Base-by-base conservation (phyloP, 1,139 yeast genomes). In the Pichia sp. region DNA sequence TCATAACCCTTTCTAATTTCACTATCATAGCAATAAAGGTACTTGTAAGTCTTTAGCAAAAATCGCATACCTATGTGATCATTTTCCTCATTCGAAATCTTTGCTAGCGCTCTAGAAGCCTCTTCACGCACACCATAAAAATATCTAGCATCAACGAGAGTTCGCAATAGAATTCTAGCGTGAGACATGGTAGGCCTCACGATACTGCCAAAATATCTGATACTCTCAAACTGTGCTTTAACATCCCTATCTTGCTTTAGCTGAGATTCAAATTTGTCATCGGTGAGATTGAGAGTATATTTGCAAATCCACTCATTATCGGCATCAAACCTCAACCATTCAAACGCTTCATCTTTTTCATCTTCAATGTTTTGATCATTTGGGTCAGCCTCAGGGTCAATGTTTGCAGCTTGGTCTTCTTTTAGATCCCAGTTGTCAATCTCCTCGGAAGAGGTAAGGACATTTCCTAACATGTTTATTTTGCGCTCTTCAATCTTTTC, bases 301-400 rank as follows among this genome's bases (percentile, higher is more conserved):
- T 80, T 81, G 55, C 96, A 90, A 51, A 95, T 87, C 99, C 99
- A 95, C 69, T 95, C 99, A 65, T 87, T 88, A 70, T 95, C 99
- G 0, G 97, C 92, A 71, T 95, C 99, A 8, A 92, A 90, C 62
- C 99, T 77, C 45, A 95, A 78, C 99, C 99, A 95, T 66, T 95
- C 99, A 71, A 90, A 95, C 0, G 97, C 97, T 67, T 93, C 98
- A 43, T 52, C 59, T 34, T 56, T 54, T 10, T 54, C 59, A 6
- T 54, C 57, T 19, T 55, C 58, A 8, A 30, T 30, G 80, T 76
- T 75, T 80, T 78, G 45, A 71, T 70, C 45, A 7, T 49, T 48
- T 23, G 71, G 8, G 61, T 66, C 66, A 51, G 84, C 92, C 57
- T 87, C 95, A 57, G 85, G 89, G 45, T 45, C 13, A 1, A 13